Conservation (phyloP, 2,329 filamentous ascomycete species). For the Exserohilum turcica region DNA sequence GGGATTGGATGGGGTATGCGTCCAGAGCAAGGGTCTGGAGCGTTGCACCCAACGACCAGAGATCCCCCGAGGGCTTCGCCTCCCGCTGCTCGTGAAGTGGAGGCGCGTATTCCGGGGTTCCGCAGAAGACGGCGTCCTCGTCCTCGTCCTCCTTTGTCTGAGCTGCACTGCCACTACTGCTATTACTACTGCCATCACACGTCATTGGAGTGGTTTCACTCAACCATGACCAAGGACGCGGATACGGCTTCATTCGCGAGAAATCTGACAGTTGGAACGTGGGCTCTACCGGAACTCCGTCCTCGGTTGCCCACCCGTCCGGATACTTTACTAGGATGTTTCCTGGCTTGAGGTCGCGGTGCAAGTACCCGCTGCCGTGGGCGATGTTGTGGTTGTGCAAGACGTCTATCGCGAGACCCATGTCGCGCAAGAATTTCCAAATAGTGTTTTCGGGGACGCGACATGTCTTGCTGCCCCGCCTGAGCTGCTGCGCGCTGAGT, state of each 20-base stretch:
- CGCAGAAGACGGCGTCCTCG: not conserved
- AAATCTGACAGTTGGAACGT: conserved; percentile 35
- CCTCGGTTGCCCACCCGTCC: not conserved
- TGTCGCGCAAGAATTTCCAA: conserved; percentile 35
- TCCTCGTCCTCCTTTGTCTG: too few relatives aligned
- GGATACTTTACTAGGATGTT: conserved; percentile 74
- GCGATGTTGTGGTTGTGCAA: conserved; percentile 29
- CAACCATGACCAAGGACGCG: not conserved
- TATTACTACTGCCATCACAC: too few relatives aligned
- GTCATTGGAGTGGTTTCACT: too few relatives aligned
- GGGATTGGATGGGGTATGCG: conserved; percentile 13
- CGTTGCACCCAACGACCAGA: conserved; percentile 31
- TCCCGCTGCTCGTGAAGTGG: conserved; percentile 11
- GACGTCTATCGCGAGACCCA: conserved; percentile 27
- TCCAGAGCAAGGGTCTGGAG: conserved; percentile 27
- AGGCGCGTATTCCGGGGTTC: conserved; percentile 31
- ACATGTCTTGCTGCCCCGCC: not conserved
- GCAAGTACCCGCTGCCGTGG: conserved; percentile 59
- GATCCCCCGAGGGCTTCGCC: conserved; percentile 23
- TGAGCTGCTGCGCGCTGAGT: conserved; percentile 6
- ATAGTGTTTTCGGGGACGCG: conserved; percentile 29
- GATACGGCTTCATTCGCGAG: conserved; percentile 15
- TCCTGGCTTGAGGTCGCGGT: conserved; percentile 90
- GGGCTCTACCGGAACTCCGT: conserved; percentile 21
- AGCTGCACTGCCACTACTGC: too few relatives aligned